phyloP scores from a whole-genome alignment of 306 rosid genomes.

The Inga oerstediana region DNA sequence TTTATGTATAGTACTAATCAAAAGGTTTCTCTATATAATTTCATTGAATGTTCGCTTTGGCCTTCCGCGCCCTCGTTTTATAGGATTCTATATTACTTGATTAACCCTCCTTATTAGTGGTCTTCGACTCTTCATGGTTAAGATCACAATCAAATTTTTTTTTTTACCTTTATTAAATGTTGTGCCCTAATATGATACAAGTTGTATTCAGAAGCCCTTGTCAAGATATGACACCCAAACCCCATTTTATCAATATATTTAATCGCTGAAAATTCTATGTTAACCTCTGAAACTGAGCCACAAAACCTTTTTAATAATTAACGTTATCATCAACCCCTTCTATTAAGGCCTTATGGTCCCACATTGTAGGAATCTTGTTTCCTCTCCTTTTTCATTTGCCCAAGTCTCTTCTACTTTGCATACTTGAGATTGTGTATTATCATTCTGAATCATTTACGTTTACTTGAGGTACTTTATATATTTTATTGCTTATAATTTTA shows the following conservation, averaged over 20 bases:
- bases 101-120: no score
- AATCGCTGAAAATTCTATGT: conserved; percentile 5
- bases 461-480: not conserved
- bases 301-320: not conserved
- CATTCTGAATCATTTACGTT: not conserved
- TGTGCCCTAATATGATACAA: not conserved
- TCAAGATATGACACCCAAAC: conserved; percentile 21
- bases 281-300: conserved; percentile 9
- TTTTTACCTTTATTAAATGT: not conserved
- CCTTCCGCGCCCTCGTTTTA: no score
- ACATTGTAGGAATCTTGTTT: not conserved
- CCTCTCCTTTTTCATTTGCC: not conserved
- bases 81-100: no score
- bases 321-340: conserved; percentile 9
- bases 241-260: not conserved
- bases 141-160: not conserved
- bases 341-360: not conserved
- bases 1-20: no score
- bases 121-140: no score
- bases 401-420: not conserved
- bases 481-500: not conserved
- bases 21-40: no score
- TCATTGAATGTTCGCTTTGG: no score
- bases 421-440: not conserved
- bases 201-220: not conserved